Conservation (phyloP, 352 stramenopile species). For the Globisporangium splendens region DNA sequence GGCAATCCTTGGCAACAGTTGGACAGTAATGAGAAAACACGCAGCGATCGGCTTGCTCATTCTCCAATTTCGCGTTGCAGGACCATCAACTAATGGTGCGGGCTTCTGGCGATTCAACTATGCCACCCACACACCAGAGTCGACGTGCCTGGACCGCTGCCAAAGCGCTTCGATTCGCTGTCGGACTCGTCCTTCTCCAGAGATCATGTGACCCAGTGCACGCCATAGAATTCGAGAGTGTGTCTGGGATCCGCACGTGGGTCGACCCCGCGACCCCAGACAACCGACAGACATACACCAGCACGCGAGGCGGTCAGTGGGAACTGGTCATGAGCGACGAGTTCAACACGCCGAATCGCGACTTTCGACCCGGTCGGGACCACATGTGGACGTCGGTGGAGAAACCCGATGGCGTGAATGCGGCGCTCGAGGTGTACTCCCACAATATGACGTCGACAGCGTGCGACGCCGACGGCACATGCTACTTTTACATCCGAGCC, state of each 20-base stretch:
- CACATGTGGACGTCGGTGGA: conserved; percentile 90
- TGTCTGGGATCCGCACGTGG: conserved; percentile 61
- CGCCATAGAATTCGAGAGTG: conserved; percentile 33
- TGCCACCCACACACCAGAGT: no score
- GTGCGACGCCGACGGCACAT: conserved; percentile 40
- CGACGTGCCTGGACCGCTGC: no score
- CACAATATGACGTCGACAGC: conserved; percentile 67
- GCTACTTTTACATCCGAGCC: conserved; percentile 66
- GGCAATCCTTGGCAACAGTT: no score
- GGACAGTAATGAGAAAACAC: no score
- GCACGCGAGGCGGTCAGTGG: conserved; percentile 50
- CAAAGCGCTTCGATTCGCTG: no score
- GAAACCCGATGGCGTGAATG: conserved; percentile 71
- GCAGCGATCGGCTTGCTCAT: no score
- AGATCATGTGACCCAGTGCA: neutral
- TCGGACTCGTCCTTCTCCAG: no score
- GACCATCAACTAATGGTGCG: no score
- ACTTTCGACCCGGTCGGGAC: conserved; percentile 91
- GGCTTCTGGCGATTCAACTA: no score
- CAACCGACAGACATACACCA: conserved; percentile 36
- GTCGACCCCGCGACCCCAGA: conserved; percentile 56
- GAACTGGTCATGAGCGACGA: conserved; percentile 77
- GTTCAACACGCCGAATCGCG: conserved; percentile 63
- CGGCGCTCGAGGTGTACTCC: conserved; percentile 61
- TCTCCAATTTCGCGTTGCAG: no score